These are phyloP conservation scores for Umbellularia californica DNA, from an alignment of 164 flowering plant species.

Conservation along the genomic window DNA sequence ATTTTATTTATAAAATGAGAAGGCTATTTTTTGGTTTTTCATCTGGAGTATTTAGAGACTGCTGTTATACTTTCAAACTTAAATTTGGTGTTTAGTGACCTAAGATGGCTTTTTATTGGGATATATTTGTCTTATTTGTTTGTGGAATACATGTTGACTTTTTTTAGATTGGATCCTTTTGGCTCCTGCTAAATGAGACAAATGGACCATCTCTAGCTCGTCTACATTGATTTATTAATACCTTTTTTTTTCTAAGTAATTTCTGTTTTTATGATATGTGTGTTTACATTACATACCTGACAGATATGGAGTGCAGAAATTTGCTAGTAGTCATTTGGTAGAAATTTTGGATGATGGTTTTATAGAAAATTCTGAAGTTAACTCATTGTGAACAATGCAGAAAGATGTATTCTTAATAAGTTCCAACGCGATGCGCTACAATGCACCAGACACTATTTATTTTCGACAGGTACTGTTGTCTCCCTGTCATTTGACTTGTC, in stretches of 20 bases:
- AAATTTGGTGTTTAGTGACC: neutral
- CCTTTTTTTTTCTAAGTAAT: neutral
- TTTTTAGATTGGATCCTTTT: no score
- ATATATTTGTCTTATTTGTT: neutral
- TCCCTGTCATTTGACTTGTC: neutral
- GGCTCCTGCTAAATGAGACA: neutral
- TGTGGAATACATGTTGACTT: no score
- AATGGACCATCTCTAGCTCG: neutral
- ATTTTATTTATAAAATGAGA: no score
- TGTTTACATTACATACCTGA: neutral
- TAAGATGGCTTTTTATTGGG: neutral
- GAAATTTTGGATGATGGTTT: neutral
- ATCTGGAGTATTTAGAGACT: no score
- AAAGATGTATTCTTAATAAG: constrained; percentile 71
- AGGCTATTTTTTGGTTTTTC: no score
- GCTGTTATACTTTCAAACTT: neutral
- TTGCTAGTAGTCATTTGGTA: neutral
- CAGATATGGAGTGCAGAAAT: neutral
- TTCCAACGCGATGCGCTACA: constrained; percentile 92
- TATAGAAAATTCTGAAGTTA: neutral
- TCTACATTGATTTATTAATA: neutral
- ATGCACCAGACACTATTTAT: constrained; percentile 80
- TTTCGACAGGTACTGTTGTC: constrained; percentile 65
- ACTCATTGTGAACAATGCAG: constrained; percentile 43
- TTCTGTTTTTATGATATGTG: neutral